Percentiles rank a stretch among this genome's conserved stretches.
These are phyloP conservation scores for Phytophthora hybrid DNA, from an alignment of 352 stramenopile genomes.

Conservation along the genomic window DNA sequence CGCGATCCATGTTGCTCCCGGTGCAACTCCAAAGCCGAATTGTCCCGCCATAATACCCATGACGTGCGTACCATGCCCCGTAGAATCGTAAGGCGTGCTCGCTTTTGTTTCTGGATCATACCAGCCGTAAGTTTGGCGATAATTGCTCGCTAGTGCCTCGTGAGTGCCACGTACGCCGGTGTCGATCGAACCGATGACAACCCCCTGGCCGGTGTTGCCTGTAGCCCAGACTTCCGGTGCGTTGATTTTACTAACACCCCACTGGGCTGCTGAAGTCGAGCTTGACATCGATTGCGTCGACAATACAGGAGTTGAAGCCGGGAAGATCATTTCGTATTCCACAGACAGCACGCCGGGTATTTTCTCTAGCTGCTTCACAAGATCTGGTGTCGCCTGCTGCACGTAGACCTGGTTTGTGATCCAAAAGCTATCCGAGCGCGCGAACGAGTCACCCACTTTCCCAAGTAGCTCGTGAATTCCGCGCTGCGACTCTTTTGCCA, in stretches of 20 bases:
- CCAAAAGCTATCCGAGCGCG: slow-evolving; percentile 57
- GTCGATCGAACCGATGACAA: slow-evolving; percentile 72
- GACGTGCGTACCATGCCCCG: slow-evolving; percentile 64
- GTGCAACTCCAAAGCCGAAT: slow-evolving; percentile 63
- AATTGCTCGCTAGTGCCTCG: slow-evolving; percentile 52
- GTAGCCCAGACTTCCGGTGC: slow-evolving; percentile 55
- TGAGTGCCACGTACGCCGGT: slow-evolving; percentile 63
- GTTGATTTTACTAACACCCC: slow-evolving; percentile 62
- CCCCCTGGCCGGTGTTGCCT: slow-evolving; percentile 57
- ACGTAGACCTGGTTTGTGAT: slow-evolving; percentile 73
- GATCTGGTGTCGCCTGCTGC: slow-evolving; percentile 46
- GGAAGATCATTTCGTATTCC: slow-evolving; percentile 51
- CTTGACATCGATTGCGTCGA: slow-evolving; percentile 44
- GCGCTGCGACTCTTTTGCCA: slow-evolving; percentile 48
- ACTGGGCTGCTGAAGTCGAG: slow-evolving; percentile 45
- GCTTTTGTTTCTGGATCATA: slow-evolving; percentile 58
- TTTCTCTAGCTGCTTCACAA: slow-evolving; percentile 59
- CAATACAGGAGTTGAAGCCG: slow-evolving; percentile 38
- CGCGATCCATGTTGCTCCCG: slow-evolving; percentile 61
- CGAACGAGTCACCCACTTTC: slow-evolving; percentile 33
- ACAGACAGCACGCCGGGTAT: slow-evolving; percentile 51
- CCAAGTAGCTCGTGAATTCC: slow-evolving; percentile 39
- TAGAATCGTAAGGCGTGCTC: slow-evolving; percentile 52
- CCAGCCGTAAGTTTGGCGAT: slow-evolving; percentile 59
- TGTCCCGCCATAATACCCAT: slow-evolving; percentile 55